These are phyloP conservation scores for Choricystis sp. DNA, from an alignment of 139 green algal genomes.

Conservation along the genomic window DNA sequence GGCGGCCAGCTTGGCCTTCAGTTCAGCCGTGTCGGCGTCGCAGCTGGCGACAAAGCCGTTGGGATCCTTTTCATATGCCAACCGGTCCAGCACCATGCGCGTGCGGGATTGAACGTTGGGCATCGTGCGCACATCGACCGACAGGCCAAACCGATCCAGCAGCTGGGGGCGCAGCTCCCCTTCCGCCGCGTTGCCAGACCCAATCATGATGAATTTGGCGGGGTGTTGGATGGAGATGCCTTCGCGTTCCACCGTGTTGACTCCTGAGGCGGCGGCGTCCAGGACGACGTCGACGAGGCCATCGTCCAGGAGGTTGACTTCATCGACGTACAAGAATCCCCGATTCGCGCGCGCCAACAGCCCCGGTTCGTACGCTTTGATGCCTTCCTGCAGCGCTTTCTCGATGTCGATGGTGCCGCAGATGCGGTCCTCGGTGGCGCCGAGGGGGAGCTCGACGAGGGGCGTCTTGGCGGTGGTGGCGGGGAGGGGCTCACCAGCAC, in stretches of 20 bases:
- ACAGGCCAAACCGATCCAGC: slow-evolving; percentile 85
- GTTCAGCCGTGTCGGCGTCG: slow-evolving; percentile 1
- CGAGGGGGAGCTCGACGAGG: slow-evolving; percentile 74
- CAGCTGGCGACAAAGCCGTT: slow-evolving; percentile 21
- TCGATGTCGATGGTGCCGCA: slow-evolving; percentile 93
- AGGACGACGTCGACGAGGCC: slow-evolving; percentile 73
- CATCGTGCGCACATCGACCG: slow-evolving; percentile 63
- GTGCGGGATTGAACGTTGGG: slow-evolving; percentile 51
- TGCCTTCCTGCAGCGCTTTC: slow-evolving; percentile 69
- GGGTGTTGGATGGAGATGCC: slow-evolving; percentile 79
- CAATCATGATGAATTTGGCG: slow-evolving; percentile 90
- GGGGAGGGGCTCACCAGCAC: slow-evolving; percentile 37
- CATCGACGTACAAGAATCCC: slow-evolving; percentile 82
- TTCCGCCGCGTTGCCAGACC: slow-evolving; percentile 47
- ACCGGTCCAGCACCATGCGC: slow-evolving; percentile 71
- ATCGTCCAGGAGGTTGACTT: slow-evolving; percentile 74
- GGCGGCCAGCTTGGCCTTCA: not conserved
- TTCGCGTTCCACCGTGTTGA: slow-evolving; percentile 95
- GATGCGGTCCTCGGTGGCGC: slow-evolving; percentile 83
- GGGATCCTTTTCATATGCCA: slow-evolving; percentile 50
- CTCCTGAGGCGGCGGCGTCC: slow-evolving; percentile 46
- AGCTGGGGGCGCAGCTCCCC: slow-evolving; percentile 89
- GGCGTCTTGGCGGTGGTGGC: slow-evolving; percentile 44
- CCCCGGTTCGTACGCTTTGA: slow-evolving; percentile 44
- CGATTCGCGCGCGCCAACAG: slow-evolving; percentile 54